Conservation (phyloP, 164 flowering plant genomes). For the Magnolia kwangsiensis region DNA sequence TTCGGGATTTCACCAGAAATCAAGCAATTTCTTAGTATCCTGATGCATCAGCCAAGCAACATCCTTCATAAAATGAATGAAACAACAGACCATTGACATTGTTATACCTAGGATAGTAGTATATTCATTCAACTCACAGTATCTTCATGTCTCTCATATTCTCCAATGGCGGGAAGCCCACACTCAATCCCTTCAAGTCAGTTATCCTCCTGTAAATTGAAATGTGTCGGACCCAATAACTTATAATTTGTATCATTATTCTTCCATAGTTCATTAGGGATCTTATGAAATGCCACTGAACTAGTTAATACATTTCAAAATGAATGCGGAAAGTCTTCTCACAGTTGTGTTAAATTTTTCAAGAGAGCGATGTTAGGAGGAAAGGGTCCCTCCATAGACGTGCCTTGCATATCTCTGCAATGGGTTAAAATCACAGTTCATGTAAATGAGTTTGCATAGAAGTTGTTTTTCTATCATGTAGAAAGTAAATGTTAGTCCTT, state of each 20-base stretch:
- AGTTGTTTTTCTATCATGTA: not conserved
- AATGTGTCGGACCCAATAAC: conserved; percentile 8
- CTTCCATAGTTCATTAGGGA: not conserved
- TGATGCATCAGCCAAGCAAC: conserved; percentile 22
- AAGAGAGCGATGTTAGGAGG: conserved; percentile 56
- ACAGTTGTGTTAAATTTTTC: conserved; percentile 52
- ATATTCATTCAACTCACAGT: conserved; percentile 50
- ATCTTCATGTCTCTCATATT: conserved; percentile 26
- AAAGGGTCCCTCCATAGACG: conserved; percentile 76
- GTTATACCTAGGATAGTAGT: not conserved
- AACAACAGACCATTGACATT: not conserved
- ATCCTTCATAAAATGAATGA: not conserved
- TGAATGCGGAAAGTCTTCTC: conserved; percentile 19
- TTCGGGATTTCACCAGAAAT: conserved; percentile 56
- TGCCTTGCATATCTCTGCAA: conserved; percentile 79
- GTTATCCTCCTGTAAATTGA: conserved; percentile 64
- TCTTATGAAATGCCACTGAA: not conserved
- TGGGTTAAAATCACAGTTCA: conserved; percentile 1
- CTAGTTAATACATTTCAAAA: not conserved
- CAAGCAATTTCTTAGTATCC: conserved; percentile 67
- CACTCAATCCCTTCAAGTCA: conserved; percentile 55
- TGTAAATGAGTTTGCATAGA: not conserved
- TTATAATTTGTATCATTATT: not conserved
- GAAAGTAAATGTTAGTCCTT: conserved; percentile 22
- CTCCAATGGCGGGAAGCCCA: conserved; percentile 50